Conservation (phyloP, 1,284 basidiomycete species). For the Sphagnurus paluster region DNA sequence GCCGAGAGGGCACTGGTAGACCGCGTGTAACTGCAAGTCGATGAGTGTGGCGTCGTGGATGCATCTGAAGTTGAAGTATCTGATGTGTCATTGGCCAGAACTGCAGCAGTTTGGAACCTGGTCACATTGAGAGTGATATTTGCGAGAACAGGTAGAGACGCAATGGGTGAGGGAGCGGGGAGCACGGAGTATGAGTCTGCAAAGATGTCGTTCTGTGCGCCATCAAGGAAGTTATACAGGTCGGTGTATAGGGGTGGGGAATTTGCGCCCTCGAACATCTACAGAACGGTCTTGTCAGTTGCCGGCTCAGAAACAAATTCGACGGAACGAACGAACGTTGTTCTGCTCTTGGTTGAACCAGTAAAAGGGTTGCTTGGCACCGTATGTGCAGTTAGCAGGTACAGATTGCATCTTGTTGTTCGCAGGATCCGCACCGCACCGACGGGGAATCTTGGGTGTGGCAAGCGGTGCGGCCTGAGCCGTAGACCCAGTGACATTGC, state of each 20-base stretch:
- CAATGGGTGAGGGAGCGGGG: slow-evolving; percentile 38
- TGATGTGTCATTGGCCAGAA: neutral
- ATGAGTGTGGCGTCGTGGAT: neutral
- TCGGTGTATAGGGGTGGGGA: slow-evolving; percentile 58
- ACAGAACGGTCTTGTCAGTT: neutral
- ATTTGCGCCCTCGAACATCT: slow-evolving; percentile 58
- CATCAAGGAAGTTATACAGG: slow-evolving; percentile 58
- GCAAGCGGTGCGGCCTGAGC: slow-evolving; percentile 50
- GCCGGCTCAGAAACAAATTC: neutral
- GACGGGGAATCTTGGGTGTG: slow-evolving; percentile 50
- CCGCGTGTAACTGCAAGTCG: neutral
- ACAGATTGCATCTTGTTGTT: slow-evolving; percentile 39
- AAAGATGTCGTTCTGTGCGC: slow-evolving; percentile 67
- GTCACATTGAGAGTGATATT: slow-evolving; percentile 9
- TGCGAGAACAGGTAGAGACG: slow-evolving; percentile 33
- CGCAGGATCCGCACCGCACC: slow-evolving; percentile 56
- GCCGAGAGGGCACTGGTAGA: slow-evolving; percentile 1
- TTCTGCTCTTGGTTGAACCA: slow-evolving; percentile 64
- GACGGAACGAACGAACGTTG: slow-evolving; percentile 40
- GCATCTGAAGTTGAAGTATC: too few relatives aligned
- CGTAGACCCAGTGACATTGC: slow-evolving; percentile 58
- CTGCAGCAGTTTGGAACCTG: neutral
- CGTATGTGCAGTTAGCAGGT: slow-evolving; percentile 68
- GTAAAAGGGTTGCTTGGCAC: slow-evolving; percentile 64
- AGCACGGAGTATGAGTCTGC: slow-evolving; percentile 41